A percentile compares a stretch with the other conserved stretches of the same genome.
Conservation (phyloP, 495 filamentous ascomycete species). For the Bacidia gigantensis region DNA sequence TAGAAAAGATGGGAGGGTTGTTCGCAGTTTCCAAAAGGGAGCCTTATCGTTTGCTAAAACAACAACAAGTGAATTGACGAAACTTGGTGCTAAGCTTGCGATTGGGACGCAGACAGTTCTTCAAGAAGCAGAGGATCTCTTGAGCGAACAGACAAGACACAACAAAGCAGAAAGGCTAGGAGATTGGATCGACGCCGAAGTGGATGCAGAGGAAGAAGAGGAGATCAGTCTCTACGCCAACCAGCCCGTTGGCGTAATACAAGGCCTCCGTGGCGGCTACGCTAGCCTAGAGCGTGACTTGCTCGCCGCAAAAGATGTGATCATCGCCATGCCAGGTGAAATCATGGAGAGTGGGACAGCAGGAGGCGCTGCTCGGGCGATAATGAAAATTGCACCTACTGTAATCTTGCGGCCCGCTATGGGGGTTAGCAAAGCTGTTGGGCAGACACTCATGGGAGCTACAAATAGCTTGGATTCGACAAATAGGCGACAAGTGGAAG, state of each 20-base stretch:
- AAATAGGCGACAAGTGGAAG: constrained; percentile 71
- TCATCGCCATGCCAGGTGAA: constrained; percentile 88
- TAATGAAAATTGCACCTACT: constrained; percentile 72
- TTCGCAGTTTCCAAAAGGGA: constrained; percentile 83
- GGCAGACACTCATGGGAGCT: constrained; percentile 81
- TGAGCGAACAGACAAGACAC: constrained; percentile 34
- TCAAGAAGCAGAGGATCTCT: constrained; percentile 71
- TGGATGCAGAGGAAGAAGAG: constrained; percentile 51
- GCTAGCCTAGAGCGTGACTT: constrained; percentile 75
- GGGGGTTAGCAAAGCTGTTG: constrained; percentile 78
- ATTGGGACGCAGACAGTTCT: constrained; percentile 87
- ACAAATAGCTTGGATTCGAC: constrained; percentile 81
- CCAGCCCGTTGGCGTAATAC: constrained; percentile 74
- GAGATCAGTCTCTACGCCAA: constrained; percentile 83
- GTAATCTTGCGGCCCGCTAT: constrained; percentile 83
- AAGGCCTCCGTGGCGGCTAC: constrained; percentile 73
- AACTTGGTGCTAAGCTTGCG: constrained; percentile 85
- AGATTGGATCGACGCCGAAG: constrained; percentile 50
- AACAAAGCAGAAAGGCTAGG: constrained; percentile 21
- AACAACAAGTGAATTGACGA: constrained; percentile 80
- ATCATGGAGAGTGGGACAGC: constrained; percentile 76
- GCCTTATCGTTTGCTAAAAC: constrained; percentile 79
- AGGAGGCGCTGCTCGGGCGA: constrained; percentile 65
- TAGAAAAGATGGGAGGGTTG: constrained; percentile 80
- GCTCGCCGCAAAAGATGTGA: constrained; percentile 68